phyloP scores from a whole-genome alignment of 2,329 filamentous ascomycete genomes.

The Chaetothyriales sp. region DNA sequence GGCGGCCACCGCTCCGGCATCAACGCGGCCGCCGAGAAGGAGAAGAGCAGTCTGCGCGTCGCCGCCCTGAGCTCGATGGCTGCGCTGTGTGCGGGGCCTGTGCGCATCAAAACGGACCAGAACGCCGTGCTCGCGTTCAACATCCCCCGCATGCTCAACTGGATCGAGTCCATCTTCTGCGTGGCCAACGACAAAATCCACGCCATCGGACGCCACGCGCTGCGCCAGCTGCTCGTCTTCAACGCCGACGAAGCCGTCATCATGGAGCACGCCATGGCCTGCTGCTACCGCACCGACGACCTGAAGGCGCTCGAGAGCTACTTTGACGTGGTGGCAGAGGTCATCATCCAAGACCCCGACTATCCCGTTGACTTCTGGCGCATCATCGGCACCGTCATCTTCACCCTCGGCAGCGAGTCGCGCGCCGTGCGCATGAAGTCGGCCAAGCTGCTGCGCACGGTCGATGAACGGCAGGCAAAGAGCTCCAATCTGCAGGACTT shows the following conservation, averaged over 20 bases:
- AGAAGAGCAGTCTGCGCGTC: conserved; percentile 81
- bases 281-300: conserved; percentile 72
- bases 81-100: conserved; percentile 64
- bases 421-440: conserved; percentile 83
- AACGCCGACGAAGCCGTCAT: conserved; percentile 79
- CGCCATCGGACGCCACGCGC: conserved; percentile 69
- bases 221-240: conserved; percentile 79
- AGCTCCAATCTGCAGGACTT: conserved; percentile 92
- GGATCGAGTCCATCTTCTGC: conserved; percentile 92
- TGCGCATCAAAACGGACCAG: conserved; percentile 78
- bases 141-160: conserved; percentile 77
- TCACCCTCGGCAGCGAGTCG: conserved; percentile 83
- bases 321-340: conserved; percentile 80
- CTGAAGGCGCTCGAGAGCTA: conserved; percentile 86
- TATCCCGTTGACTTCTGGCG: conserved; percentile 85
- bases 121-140: conserved; percentile 84
- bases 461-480: conserved; percentile 71
- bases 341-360: conserved; percentile 69
- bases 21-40: conserved; percentile 88
- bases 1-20: conserved; percentile 62
- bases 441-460: conserved; percentile 59
- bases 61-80: conserved; percentile 94
- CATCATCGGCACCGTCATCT: conserved; percentile 72
- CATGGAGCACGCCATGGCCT: conserved; percentile 76
- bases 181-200: conserved; percentile 86